These are phyloP conservation scores for Luffa acutangula DNA, from an alignment of 306 rosid genomes.

Conservation along the genomic window DNA sequence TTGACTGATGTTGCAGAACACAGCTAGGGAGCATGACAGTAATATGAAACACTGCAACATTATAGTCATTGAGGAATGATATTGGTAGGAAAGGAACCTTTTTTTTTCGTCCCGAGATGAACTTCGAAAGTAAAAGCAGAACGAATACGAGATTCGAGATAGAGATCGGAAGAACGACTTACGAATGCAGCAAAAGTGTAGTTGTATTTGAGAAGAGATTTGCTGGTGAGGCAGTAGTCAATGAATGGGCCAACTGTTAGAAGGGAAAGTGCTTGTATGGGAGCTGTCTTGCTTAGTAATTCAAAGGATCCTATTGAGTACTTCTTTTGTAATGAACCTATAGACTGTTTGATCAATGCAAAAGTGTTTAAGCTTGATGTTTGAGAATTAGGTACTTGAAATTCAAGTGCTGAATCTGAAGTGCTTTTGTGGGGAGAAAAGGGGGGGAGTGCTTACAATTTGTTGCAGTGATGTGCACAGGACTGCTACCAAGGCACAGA, in stretches of 20 bases:
- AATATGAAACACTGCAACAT: conserved; percentile 31
- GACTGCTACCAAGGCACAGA: conserved; percentile 38
- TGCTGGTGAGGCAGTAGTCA: conserved; percentile 38
- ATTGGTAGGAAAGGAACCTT: not conserved
- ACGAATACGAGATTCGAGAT: not conserved
- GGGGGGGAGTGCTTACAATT: conserved; percentile 23
- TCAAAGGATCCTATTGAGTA: conserved; percentile 50
- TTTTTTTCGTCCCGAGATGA: not conserved
- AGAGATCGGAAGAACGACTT: conserved; percentile 9
- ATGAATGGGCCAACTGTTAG: conserved; percentile 37
- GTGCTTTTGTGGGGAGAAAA: not conserved
- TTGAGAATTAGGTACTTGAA: not conserved
- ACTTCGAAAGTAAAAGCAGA: not conserved
- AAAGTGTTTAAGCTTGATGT: not conserved
- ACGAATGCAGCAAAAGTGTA: conserved; percentile 25
- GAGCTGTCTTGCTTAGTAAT: conserved; percentile 50
- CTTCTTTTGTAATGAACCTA: conserved; percentile 45
- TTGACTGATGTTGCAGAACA: conserved; percentile 52
- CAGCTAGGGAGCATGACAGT: conserved; percentile 48
- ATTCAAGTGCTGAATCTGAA: not conserved
- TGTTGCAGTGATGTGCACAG: conserved; percentile 43
- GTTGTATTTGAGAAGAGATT: conserved; percentile 22
- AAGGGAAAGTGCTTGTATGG: conserved; percentile 46
- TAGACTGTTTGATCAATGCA: conserved; percentile 24
- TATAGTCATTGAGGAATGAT: not conserved